These are phyloP conservation scores for Lecanosticta acicola DNA, from an alignment of 2,329 filamentous ascomycete species.

Conservation along the genomic window DNA sequence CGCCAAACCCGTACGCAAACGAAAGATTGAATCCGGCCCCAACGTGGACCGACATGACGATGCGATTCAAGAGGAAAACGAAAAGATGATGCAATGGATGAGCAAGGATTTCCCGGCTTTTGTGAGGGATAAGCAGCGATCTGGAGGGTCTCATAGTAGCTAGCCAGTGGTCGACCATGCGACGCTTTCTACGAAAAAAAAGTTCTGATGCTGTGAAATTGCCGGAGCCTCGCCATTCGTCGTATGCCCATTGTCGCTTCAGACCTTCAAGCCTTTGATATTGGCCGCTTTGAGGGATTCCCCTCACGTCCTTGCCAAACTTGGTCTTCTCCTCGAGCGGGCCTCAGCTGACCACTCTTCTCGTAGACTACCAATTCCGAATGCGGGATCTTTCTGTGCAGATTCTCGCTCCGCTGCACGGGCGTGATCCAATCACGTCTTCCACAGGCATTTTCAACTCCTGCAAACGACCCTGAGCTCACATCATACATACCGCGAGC, in stretches of 20 bases:
- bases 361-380: not conserved
- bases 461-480: not conserved
- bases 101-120: not conserved
- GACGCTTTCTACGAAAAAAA: not conserved
- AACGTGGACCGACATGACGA: conserved; percentile 21
- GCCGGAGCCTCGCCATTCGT: no score
- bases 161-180: no score
- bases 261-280: not conserved
- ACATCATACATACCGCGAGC: not conserved
- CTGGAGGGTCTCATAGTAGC: no score
- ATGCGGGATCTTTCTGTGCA: not conserved
- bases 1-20: conserved; percentile 24
- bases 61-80: conserved; percentile 27
- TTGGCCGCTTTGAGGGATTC: not conserved
- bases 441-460: not conserved
- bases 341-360: not conserved
- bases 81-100: conserved; percentile 16
- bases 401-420: not conserved
- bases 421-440: not conserved
- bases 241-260: no score
- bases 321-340: not conserved
- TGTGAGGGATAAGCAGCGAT: not conserved
- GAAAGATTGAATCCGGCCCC: conserved; percentile 21
- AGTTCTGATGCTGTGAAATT: not conserved
- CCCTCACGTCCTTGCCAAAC: not conserved